Conservation (phyloP, 345 rosid genomes). For the Physaria fendleri region DNA sequence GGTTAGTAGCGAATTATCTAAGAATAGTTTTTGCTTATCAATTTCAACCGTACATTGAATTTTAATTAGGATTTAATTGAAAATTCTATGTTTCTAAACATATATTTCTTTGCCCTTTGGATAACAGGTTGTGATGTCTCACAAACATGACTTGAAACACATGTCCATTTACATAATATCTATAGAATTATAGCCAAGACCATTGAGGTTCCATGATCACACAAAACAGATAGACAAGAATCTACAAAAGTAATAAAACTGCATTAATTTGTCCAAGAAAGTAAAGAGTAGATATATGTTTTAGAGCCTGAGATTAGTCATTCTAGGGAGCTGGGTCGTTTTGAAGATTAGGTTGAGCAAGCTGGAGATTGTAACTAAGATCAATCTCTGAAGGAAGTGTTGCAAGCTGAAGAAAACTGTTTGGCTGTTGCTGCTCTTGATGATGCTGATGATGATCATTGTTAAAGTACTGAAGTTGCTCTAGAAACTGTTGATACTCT, state of each 20-base stretch:
- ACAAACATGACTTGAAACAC: not conserved
- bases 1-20: not conserved
- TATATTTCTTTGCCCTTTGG: not conserved
- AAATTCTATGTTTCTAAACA: not conserved
- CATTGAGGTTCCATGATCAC: not conserved
- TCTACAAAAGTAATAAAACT: not conserved
- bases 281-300: not conserved
- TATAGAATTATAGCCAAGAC: not conserved
- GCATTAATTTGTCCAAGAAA: not conserved
- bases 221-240: not conserved
- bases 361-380: conserved; percentile 57
- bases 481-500: conserved; percentile 47
- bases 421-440: conserved; percentile 35
- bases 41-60: not conserved
- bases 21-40: too few species aligned
- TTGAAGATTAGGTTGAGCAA: conserved; percentile 59
- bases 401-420: conserved; percentile 67
- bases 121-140: not conserved
- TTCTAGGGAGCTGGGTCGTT: conserved; percentile 5
- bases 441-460: conserved; percentile 16
- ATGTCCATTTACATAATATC: not conserved
- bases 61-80: too few species aligned
- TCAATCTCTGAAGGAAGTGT: conserved; percentile 39
- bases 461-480: conserved; percentile 54
- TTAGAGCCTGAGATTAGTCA: not conserved